Percentiles rank a stretch among this genome's conserved stretches.
phyloP scores from a whole-genome alignment of 177 flowering plant genomes.

The Vitis hybrid region DNA sequence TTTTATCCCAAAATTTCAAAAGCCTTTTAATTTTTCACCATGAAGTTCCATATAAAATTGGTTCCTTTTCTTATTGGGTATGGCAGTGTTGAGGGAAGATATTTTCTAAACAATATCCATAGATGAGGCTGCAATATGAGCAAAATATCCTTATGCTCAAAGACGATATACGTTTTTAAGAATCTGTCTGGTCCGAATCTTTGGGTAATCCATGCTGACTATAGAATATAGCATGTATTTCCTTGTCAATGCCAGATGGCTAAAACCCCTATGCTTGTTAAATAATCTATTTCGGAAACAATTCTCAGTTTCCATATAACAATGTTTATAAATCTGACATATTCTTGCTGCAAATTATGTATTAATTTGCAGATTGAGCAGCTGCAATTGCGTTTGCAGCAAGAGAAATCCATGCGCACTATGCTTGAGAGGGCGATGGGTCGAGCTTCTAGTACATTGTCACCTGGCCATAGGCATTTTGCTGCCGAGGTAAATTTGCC shows the following conservation, averaged over 20 bases:
- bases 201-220: neutral
- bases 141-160: neutral
- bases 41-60: too few species aligned
- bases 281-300: neutral
- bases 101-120: too few species aligned
- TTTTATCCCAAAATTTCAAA: too few species aligned
- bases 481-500: constrained; percentile 58
- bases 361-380: constrained; percentile 62
- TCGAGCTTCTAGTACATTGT: constrained; percentile 81
- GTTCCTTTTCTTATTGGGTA: too few species aligned
- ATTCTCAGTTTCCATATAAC: neutral
- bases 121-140: too few species aligned
- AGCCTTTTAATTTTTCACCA: too few species aligned
- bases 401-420: constrained; percentile 75
- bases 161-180: neutral
- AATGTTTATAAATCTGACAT: neutral
- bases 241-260: neutral
- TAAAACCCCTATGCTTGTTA: neutral
- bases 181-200: neutral
- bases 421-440: constrained; percentile 91
- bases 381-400: constrained; percentile 66
- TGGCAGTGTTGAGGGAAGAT: too few species aligned
- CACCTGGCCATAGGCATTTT: constrained; percentile 90
- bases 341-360: neutral
- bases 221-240: neutral